Conservation (phyloP, 148 eudicot genomes). For the Chenopodium formosanum region DNA sequence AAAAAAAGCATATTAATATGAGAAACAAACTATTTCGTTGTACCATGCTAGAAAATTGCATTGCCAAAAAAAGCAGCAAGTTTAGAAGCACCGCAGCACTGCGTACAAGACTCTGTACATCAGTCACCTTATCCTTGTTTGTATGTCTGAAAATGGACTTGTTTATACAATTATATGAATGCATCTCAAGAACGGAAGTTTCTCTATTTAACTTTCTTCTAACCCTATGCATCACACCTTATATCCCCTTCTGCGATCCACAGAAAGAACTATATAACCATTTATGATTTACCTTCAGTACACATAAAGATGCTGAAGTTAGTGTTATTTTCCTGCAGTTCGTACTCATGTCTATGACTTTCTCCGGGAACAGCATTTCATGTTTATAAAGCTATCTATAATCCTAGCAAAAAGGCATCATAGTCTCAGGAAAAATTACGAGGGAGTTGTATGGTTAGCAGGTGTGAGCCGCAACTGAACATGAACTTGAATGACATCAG, state of each 20-base stretch:
- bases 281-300: too few species aligned
- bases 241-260: neutral
- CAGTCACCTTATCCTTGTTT: neutral
- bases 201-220: neutral
- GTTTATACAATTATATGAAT: neutral
- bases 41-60: neutral
- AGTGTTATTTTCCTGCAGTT: neutral
- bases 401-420: neutral
- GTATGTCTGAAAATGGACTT: neutral
- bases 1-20: too few species aligned
- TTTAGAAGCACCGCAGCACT: neutral
- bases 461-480: conserved; percentile 53
- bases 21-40: too few species aligned
- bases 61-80: neutral
- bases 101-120: neutral
- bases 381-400: conserved; percentile 13
- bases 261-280: neutral
- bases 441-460: conserved; percentile 18
- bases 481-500: conserved; percentile 47
- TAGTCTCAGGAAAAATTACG: neutral
- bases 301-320: neutral
- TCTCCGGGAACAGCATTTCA: neutral
- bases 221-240: neutral
- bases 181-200: neutral
- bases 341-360: neutral